Conservation (phyloP, 2,329 filamentous ascomycete species). For the Fusarium miscanthi region DNA sequence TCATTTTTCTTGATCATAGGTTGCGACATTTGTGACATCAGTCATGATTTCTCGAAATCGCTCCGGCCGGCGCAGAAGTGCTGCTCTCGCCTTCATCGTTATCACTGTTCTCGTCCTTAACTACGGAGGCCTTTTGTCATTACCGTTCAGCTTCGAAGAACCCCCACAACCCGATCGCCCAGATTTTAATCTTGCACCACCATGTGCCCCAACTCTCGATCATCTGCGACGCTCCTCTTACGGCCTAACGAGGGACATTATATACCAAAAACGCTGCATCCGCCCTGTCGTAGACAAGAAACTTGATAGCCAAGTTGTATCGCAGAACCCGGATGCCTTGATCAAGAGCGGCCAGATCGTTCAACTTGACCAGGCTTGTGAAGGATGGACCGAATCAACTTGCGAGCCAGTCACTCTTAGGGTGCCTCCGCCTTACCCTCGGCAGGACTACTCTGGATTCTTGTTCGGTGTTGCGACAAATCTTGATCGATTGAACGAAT, state of each 20-base stretch:
- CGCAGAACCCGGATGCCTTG: slow-evolving; percentile 52
- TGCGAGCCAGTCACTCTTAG: slow-evolving; percentile 59
- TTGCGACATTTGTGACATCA: slow-evolving; percentile 7
- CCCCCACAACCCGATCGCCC: slow-evolving; percentile 35
- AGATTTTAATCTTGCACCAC: slow-evolving; percentile 28
- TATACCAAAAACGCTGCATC: slow-evolving; percentile 59
- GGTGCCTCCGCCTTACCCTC: slow-evolving; percentile 58
- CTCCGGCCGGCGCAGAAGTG: slow-evolving; percentile 31
- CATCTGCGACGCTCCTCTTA: slow-evolving; percentile 47
- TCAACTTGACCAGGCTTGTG: slow-evolving; percentile 44
- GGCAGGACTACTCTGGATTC: slow-evolving; percentile 59
- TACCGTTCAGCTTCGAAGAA: slow-evolving; percentile 38
- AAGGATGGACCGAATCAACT: slow-evolving; percentile 35
- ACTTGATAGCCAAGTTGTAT: slow-evolving; percentile 52
- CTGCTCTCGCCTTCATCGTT: slow-evolving; percentile 9
- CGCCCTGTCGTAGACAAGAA: slow-evolving; percentile 49
- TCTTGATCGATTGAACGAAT: slow-evolving; percentile 60
- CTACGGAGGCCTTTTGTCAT: slow-evolving; percentile 19
- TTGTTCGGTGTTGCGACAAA: slow-evolving; percentile 69
- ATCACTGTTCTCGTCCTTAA: slow-evolving; percentile 25
- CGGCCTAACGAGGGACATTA: slow-evolving; percentile 54
- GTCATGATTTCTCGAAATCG: slow-evolving; percentile 32
- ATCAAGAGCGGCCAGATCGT: slow-evolving; percentile 49
- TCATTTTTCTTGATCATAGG: not conserved
- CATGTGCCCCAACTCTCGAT: slow-evolving; percentile 45